Percentiles rank a stretch among this genome's conserved stretches.
Evolutionary conservation across 192 early-diverging fungal genomes (phyloP).

Genomic region (Podila epicladia): DNA sequence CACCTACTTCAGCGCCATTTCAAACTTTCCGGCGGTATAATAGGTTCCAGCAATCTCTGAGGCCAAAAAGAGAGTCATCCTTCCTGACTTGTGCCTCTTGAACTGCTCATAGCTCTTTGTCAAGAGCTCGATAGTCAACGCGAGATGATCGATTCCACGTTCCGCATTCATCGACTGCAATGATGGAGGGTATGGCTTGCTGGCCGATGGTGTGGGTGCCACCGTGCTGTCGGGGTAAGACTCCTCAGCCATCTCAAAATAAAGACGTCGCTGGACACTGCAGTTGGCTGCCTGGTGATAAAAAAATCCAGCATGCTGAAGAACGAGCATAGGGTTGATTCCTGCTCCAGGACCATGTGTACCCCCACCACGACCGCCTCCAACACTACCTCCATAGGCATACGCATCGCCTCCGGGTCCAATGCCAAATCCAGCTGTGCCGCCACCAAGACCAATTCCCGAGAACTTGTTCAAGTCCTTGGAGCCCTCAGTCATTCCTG

Average conservation of each 20-base stretch:
- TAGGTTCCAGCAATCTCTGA: slow-evolving; percentile 90
- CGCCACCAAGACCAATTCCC: slow-evolving; percentile 39
- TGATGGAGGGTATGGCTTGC: slow-evolving; percentile 48
- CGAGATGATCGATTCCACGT: slow-evolving; percentile 69
- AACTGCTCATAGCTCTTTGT: slow-evolving; percentile 94
- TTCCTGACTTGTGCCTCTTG: slow-evolving; percentile 72
- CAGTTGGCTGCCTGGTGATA: slow-evolving; percentile 81
- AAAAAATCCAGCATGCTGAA: slow-evolving; percentile 91
- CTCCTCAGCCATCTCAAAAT: slow-evolving; percentile 62
- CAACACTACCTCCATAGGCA: slow-evolving; percentile 31
- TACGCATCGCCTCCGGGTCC: slow-evolving; percentile 29
- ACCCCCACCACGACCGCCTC: slow-evolving; percentile 45
- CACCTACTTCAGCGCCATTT: slow-evolving; percentile 80
- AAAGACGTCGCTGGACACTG: slow-evolving; percentile 73
- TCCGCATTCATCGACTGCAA: slow-evolving; percentile 57
- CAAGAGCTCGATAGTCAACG: slow-evolving; percentile 81
- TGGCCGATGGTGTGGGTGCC: slow-evolving; percentile 19
- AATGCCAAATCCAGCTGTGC: slow-evolving; percentile 46
- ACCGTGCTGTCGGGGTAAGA: slow-evolving; percentile 26
- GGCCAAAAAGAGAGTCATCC: slow-evolving; percentile 87
- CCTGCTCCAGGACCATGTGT: slow-evolving; percentile 37
- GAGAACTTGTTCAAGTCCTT: slow-evolving; percentile 47
- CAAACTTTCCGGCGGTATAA: slow-evolving; percentile 77
- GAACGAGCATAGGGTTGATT: slow-evolving; percentile 69
- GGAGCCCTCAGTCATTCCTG: slow-evolving; percentile 29